These are phyloP conservation scores for Thielaviopsis populi DNA, from an alignment of 2,329 filamentous ascomycete species.

Conservation along the genomic window DNA sequence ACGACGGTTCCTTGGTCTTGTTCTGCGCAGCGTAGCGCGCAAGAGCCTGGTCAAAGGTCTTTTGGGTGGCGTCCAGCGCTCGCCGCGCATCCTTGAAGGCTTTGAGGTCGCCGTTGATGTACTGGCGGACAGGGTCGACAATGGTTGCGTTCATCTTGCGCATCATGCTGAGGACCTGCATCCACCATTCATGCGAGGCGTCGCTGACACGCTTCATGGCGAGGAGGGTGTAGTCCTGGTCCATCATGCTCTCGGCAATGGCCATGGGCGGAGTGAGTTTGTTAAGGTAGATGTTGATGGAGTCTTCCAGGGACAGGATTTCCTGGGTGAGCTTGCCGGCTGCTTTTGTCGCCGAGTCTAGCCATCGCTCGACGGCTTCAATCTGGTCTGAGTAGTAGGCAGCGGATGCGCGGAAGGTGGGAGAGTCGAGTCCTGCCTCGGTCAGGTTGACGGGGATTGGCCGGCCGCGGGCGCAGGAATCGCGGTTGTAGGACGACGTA, in stretches of 20 bases:
- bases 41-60: conserved; percentile 67
- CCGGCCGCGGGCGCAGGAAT: conserved; percentile 23
- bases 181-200: conserved; percentile 78
- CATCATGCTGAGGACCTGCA: conserved; percentile 54
- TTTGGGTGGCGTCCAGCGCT: conserved; percentile 63
- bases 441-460: conserved; percentile 67
- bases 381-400: conserved; percentile 84
- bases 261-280: conserved; percentile 59
- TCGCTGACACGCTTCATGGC: conserved; percentile 76
- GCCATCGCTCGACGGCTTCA: conserved; percentile 83
- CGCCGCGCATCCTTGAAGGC: conserved; percentile 75
- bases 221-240: conserved; percentile 87
- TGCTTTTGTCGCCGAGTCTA: conserved; percentile 45
- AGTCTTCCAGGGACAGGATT: conserved; percentile 60
- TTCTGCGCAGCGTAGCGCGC: conserved; percentile 70
- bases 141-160: conserved; percentile 64
- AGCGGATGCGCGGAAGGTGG: conserved; percentile 79
- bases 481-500: neutral
- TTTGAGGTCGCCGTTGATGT: conserved; percentile 64
- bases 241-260: conserved; percentile 69
- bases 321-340: conserved; percentile 43
- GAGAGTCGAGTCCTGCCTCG: conserved; percentile 91
- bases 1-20: conserved; percentile 86
- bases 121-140: conserved; percentile 66
- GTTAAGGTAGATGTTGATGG: conserved; percentile 61